These are phyloP conservation scores for Colletotrichum navitas DNA, from an alignment of 2,329 filamentous ascomycete genomes.

Conservation along the genomic window DNA sequence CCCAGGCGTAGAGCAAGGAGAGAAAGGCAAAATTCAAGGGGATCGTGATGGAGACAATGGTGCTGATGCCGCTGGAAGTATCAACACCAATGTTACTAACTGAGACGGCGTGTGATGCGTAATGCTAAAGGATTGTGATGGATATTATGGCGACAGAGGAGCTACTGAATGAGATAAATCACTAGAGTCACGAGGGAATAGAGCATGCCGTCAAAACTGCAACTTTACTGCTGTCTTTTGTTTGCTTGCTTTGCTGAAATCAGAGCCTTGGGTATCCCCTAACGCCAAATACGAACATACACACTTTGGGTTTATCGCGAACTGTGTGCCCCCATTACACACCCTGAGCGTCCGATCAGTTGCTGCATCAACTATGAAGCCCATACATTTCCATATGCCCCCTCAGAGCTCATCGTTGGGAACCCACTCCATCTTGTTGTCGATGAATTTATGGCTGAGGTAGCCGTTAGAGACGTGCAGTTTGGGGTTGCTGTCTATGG, in stretches of 20 bases:
- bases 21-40: background rate
- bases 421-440: constrained; percentile 53
- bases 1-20: background rate
- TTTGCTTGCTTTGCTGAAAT: constrained; percentile 7
- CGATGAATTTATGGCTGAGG: constrained; percentile 57
- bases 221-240: background rate
- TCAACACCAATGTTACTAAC: background rate
- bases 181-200: background rate
- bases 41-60: background rate
- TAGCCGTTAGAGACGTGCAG: constrained; percentile 37
- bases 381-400: background rate
- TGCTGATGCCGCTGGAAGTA: background rate
- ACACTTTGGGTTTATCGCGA: background rate
- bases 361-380: too few species aligned
- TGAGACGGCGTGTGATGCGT: background rate
- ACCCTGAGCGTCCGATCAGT: constrained; percentile 13
- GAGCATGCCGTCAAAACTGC: background rate
- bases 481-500: background rate
- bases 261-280: constrained; percentile 34
- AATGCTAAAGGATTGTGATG: background rate
- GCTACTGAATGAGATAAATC: background rate
- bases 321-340: background rate
- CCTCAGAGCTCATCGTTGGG: constrained; percentile 31
- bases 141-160: too few species aligned
- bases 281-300: constrained; percentile 27